Evolutionary conservation across 257 asterid species (phyloP).

Genomic region (Eustoma russellianum): DNA sequence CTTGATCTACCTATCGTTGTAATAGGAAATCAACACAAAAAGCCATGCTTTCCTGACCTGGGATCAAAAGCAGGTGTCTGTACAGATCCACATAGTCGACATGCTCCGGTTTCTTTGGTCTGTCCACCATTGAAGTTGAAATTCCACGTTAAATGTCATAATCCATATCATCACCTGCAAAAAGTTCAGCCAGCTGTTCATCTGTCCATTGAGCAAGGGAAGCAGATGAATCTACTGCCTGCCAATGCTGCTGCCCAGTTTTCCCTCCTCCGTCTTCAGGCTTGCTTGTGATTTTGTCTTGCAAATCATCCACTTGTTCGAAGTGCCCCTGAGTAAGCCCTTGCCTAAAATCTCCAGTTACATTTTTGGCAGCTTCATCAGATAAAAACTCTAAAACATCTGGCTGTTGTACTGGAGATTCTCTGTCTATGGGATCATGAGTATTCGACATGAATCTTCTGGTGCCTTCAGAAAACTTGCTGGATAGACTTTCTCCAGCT

Average conservation of each 20-base stretch:
- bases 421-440: slow-evolving; percentile 14
- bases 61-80: no score
- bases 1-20: no score
- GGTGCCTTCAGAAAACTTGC: slow-evolving; percentile 19
- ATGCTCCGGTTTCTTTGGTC: no score
- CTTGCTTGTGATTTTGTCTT: slow-evolving; percentile 9
- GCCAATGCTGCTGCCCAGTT: slow-evolving; percentile 30
- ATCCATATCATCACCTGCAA: slow-evolving; percentile 38
- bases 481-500: slow-evolving; percentile 22
- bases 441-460: slow-evolving; percentile 13
- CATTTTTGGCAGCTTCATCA: slow-evolving; percentile 15
- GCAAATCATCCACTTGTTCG: slow-evolving; percentile 14
- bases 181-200: slow-evolving; percentile 67
- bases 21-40: no score
- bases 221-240: slow-evolving; percentile 21
- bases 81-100: no score
- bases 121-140: no score
- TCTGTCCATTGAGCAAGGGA: slow-evolving; percentile 71
- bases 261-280: slow-evolving; percentile 21
- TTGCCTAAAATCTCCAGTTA: slow-evolving; percentile 4
- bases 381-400: slow-evolving; percentile 11
- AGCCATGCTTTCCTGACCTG: no score
- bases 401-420: slow-evolving; percentile 14
- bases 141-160: slow-evolving; percentile 7
- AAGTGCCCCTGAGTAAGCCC: slow-evolving; percentile 8